A percentile compares a stretch with the other conserved stretches of the same genome.
phyloP scores from a whole-genome alignment of 1,284 basidiomycete genomes.

The Ganoderma sp. region DNA sequence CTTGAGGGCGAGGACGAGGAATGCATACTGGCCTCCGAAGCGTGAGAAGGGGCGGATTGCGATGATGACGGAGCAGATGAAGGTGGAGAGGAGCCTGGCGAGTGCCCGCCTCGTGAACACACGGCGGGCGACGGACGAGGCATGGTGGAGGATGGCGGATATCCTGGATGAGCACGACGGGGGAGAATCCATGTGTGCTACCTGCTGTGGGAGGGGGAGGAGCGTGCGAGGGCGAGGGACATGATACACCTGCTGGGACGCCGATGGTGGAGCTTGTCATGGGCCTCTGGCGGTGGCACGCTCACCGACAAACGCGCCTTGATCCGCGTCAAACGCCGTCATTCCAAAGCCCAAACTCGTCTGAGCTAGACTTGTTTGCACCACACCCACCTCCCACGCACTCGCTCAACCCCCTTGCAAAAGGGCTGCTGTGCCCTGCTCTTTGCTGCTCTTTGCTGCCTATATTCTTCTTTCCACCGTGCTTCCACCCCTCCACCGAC shows the following conservation, averaged over 20 bases:
- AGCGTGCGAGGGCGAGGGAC: neutral
- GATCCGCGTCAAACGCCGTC: neutral
- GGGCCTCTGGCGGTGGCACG: neutral
- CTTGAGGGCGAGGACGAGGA: constrained; percentile 52
- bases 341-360: neutral
- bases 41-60: constrained; percentile 50
- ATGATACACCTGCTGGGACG: neutral
- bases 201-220: neutral
- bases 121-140: constrained; percentile 10
- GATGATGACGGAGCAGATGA: constrained; percentile 50
- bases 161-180: too few species aligned
- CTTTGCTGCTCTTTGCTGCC: neutral
- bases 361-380: neutral
- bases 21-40: constrained; percentile 50
- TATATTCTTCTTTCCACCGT: neutral
- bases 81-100: constrained; percentile 52
- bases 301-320: neutral
- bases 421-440: neutral
- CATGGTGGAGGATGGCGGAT: neutral
- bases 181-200: neutral
- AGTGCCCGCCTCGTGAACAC: constrained; percentile 45
- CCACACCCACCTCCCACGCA: neutral
- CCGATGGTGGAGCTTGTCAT: neutral
- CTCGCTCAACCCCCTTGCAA: constrained; percentile 3
- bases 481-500: too few species aligned